phyloP scores from a whole-genome alignment of 2,329 filamentous ascomycete genomes.

The Orbilia ellipsospora region DNA sequence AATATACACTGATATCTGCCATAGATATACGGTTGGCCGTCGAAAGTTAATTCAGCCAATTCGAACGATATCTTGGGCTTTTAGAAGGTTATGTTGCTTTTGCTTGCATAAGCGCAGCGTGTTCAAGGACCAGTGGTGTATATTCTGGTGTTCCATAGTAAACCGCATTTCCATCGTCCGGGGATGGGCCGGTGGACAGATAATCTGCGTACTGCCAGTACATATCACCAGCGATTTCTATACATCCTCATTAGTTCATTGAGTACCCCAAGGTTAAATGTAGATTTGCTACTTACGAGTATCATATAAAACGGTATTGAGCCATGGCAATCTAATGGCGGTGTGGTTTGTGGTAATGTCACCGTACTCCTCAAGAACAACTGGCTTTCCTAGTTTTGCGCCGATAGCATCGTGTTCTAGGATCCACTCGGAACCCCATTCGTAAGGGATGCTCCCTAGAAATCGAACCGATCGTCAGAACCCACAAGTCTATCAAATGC shows the following conservation, averaged over 20 bases:
- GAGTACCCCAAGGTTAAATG: not conserved
- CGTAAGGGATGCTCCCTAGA: constrained; percentile 61
- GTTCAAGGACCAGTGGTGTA: constrained; percentile 45
- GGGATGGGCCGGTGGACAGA: constrained; percentile 38
- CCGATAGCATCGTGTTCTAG: constrained; percentile 63
- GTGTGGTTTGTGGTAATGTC: constrained; percentile 46
- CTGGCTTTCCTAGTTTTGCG: constrained; percentile 62
- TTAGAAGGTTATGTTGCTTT: no score
- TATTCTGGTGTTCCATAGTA: constrained; percentile 49
- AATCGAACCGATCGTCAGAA: not conserved
- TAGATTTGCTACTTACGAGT: constrained; percentile 55
- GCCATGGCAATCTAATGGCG: constrained; percentile 60
- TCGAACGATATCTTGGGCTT: no score
- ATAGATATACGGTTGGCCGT: no score
- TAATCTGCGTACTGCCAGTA: constrained; percentile 62
- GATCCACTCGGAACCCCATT: constrained; percentile 65
- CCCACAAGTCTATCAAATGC: no score
- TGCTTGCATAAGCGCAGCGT: constrained; percentile 35
- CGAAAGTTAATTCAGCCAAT: no score
- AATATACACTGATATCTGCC: no score
- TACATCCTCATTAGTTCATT: not conserved
- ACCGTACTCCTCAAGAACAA: constrained; percentile 63
- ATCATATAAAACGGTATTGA: constrained; percentile 61
- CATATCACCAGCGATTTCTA: constrained; percentile 61
- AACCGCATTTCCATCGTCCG: constrained; percentile 49